A percentile compares a stretch with the other conserved stretches of the same genome.
phyloP scores from a whole-genome alignment of 1,139 yeast genomes.

The Debaryomyces fabryi region DNA sequence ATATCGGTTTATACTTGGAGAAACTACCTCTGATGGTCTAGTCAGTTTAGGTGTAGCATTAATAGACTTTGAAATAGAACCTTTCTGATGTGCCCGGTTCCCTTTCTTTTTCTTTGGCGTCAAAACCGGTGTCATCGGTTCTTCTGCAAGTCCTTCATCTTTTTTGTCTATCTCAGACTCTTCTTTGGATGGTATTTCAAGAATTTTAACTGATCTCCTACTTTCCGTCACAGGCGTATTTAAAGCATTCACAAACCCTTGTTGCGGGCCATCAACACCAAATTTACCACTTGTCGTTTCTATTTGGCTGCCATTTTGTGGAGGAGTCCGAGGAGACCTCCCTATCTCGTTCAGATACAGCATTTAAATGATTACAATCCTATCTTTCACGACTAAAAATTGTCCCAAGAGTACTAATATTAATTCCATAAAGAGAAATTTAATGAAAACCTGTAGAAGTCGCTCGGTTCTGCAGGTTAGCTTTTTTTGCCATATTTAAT shows the following conservation, averaged over 20 bases:
- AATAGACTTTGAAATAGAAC: background rate
- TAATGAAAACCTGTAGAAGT: constrained; percentile 9
- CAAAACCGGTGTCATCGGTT: background rate
- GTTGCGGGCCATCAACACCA: background rate
- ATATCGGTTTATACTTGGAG: background rate
- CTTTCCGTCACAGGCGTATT: constrained; percentile 4
- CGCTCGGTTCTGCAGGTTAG: constrained; percentile 6
- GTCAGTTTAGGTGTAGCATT: background rate
- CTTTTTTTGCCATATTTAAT: background rate
- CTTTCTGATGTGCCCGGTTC: background rate
- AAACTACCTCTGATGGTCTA: background rate
- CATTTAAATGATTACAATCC: background rate
- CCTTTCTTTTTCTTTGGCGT: background rate
- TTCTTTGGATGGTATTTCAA: background rate
- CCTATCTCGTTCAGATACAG: background rate
- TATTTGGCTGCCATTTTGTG: background rate
- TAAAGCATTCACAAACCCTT: background rate
- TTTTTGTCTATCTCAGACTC: background rate
- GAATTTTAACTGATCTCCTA: background rate
- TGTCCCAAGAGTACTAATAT: background rate
- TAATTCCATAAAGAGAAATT: constrained; percentile 5
- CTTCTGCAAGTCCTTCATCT: background rate
- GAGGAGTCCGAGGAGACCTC: background rate
- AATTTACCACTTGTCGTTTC: too few relatives aligned
- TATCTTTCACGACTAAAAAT: background rate